Base-by-base conservation (phyloP, 2,329 filamentous ascomycete species). In the Nemania serpens region DNA sequence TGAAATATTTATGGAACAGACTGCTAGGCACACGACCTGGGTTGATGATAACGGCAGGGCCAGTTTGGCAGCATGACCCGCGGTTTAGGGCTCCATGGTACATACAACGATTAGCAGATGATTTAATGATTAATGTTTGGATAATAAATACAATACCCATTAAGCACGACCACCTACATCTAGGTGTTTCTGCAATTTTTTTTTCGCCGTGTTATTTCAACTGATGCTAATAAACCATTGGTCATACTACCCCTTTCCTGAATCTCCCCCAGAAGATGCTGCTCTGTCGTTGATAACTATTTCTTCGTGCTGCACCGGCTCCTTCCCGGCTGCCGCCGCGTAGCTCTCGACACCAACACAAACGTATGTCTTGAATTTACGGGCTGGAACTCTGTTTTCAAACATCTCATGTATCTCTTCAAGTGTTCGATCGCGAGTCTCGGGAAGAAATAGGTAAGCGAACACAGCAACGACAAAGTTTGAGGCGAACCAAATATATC, bases 401-500 rank as follows among this genome's bases (percentile, higher is more conserved):
- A 71, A 71, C 60, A 71, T 70, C 46, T 71, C 69, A n/a, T 70
- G 65, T 5, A 71, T 69, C 51, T 71, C 68, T 36, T 71, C 69
- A 1, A 71, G 51, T 1, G 69, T 70, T 17, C 69, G 61, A 53
- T 71, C 68, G 11, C 65, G 62, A 6, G 69, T 71, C 58, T 71
- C 69, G 0, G 69, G 69, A 22, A 71, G 63, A 9, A 66, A 69
- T 13, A 63, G 55, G 61, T 65, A 71, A 1, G 63, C 66, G 62
- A 78, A 77, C 2, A 75, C 33, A 10, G 71, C 71, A 3, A 74
- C 61, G 10, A 76, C 61, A 10, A 71, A 49, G 47, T 77, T 78
- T 2, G 74, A 73, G 5, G 68, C 74, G 43, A 77, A 77, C 77
- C 76, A 79, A 43, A 79, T 77, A 46, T 76, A 78, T 65, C 72